phyloP scores from a whole-genome alignment of 495 filamentous ascomycete genomes.

The Pseudevernia furfuracea region DNA sequence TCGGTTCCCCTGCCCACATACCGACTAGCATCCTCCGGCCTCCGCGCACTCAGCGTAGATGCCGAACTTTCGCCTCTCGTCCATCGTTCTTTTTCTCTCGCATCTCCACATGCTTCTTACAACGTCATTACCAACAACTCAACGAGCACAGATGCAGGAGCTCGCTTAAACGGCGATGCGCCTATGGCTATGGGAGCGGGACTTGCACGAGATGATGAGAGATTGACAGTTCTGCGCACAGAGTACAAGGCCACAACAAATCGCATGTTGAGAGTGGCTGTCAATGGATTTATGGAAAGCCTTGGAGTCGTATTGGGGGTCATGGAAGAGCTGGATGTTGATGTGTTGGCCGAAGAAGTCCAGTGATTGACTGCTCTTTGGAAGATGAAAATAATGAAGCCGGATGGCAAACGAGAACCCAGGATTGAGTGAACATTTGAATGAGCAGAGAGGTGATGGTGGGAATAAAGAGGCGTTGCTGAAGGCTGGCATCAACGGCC shows the following conservation, averaged over 20 bases:
- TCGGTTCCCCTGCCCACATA: conserved; percentile 75
- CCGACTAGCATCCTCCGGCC: conserved; percentile 69
- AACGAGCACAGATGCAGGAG: neutral
- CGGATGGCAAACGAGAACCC: neutral
- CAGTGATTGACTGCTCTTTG: neutral
- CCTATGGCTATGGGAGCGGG: neutral
- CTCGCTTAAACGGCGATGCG: conserved; percentile 11
- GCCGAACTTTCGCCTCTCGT: conserved; percentile 80
- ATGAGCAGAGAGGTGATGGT: neutral
- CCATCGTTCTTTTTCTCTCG: conserved; percentile 57
- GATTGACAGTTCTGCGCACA: conserved; percentile 54
- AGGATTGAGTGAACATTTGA: neutral
- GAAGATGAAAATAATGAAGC: neutral
- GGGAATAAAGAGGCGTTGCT: neutral
- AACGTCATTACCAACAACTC: conserved; percentile 16
- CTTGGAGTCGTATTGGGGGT: conserved; percentile 73
- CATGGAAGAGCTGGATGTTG: conserved; percentile 82
- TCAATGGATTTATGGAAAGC: conserved; percentile 97
- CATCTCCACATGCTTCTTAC: conserved; percentile 24
- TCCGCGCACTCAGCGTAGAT: conserved; percentile 74
- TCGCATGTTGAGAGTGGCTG: conserved; percentile 91
- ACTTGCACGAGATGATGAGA: conserved; percentile 30
- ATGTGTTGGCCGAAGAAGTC: conserved; percentile 48
- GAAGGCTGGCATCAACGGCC: neutral
- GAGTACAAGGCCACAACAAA: conserved; percentile 87